phyloP scores from a whole-genome alignment of 805 yeast species.

The Wickerhamomyces tratensis region DNA sequence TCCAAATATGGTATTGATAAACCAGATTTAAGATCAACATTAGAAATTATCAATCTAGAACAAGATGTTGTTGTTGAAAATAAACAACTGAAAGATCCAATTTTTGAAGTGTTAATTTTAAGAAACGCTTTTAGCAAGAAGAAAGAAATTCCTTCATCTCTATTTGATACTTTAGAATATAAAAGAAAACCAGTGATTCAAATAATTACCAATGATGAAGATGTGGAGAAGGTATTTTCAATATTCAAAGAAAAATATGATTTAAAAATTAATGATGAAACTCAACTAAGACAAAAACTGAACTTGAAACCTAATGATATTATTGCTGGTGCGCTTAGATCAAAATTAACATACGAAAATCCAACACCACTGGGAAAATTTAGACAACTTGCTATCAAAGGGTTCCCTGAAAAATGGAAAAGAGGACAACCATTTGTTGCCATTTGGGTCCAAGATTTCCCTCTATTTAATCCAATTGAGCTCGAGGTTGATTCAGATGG shows the following conservation, averaged over 20 bases:
- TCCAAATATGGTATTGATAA: conserved; percentile 81
- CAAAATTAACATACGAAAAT: conserved; percentile 65
- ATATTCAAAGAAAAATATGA: conserved; percentile 20
- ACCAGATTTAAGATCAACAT: conserved; percentile 72
- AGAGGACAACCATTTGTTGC: conserved; percentile 38
- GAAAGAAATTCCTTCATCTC: conserved; percentile 22
- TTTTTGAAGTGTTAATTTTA: conserved; percentile 67
- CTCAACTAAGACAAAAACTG: conserved; percentile 24
- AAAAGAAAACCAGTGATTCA: conserved; percentile 50
- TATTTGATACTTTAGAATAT: conserved; percentile 36
- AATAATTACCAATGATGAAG: conserved; percentile 35
- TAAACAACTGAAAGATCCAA: conserved; percentile 37
- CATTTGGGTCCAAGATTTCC: conserved; percentile 88
- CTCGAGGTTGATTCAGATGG: conserved; percentile 13
- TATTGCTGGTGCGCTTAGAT: conserved; percentile 72
- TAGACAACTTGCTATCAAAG: conserved; percentile 62
- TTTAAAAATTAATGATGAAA: conserved; percentile 20
- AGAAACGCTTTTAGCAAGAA: conserved; percentile 27
- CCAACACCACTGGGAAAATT: conserved; percentile 91
- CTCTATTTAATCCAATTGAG: conserved; percentile 77
- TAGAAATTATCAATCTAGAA: conserved; percentile 42
- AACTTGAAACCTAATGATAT: conserved; percentile 57
- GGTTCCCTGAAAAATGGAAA: conserved; percentile 35
- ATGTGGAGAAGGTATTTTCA: conserved; percentile 33
- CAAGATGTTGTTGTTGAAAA: conserved; percentile 27